Evolutionary conservation across 2,329 filamentous ascomycete genomes (phyloP).

Genomic region (Penicillium crustosum): DNA sequence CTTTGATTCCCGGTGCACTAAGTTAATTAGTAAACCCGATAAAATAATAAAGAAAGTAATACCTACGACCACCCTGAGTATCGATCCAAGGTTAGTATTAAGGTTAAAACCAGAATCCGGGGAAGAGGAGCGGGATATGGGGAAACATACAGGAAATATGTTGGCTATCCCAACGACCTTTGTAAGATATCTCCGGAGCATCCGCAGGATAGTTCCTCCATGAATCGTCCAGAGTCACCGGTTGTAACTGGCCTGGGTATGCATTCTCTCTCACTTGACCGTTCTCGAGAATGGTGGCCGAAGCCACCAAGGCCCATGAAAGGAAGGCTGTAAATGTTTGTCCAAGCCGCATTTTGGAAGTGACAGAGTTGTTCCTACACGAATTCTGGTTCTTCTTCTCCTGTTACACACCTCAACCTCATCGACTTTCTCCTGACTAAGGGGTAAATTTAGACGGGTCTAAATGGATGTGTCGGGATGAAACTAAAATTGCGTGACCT

Average conservation of each 20-base stretch:
- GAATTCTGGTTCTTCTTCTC: neutral
- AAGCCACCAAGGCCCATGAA: conserved; percentile 21
- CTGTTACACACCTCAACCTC: neutral
- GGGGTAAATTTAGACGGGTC: neutral
- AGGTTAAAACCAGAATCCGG: neutral
- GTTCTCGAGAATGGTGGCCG: conserved; percentile 46
- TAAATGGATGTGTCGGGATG: neutral
- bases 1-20: conserved; percentile 54
- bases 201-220: conserved; percentile 54
- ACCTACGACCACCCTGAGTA: conserved; percentile 55
- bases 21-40: conserved; percentile 7
- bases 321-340: conserved; percentile 9
- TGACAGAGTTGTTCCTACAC: conserved; percentile 1
- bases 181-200: conserved; percentile 59
- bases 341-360: conserved; percentile 20
- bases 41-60: neutral
- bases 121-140: neutral
- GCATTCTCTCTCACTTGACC: conserved; percentile 41
- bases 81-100: conserved; percentile 10
- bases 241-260: conserved; percentile 40
- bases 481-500: conserved; percentile 8
- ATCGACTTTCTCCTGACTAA: neutral
- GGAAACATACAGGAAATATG: conserved; percentile 52
- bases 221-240: conserved; percentile 32
- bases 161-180: conserved; percentile 62